Evolutionary conservation across 495 filamentous ascomycete genomes (phyloP), one percentile per base, ranked within the genome.

Genomic region (Aeminium ludgeri): DNA sequence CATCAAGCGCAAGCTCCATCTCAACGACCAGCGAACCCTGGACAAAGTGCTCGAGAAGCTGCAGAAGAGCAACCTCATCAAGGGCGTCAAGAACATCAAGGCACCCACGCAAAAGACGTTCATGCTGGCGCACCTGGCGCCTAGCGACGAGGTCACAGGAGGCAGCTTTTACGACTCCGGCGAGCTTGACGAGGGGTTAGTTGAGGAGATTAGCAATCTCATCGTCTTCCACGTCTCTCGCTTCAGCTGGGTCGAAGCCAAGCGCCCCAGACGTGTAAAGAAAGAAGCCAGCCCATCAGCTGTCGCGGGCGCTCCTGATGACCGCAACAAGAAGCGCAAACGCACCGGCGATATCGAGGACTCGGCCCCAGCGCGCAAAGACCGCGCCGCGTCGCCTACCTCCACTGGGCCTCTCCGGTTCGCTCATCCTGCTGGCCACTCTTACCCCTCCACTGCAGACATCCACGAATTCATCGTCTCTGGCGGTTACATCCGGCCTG

Each of bases 111-210:
- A 73, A 36, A 78, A 75, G 55, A 74, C 72, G 52, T 80, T 76
- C 62, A 76, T 80, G 65, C 59, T 78, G 35, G 60, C 63, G 37
- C 67, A 69, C 40, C 63, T 92, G 18, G 67, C 70, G 11, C 87
- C 91, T 1, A 79, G 76, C 29, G 86, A 93, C 28, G 79, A 89
- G 34, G 76, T 86, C 15, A 91, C 85, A 0, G 91, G 89, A 30
- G 89, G 91, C 4, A 77, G 82, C 13, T 97, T 86, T 82, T 95
- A 85, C 51, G 86, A 80, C 16, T 81, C 93, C 37, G 80, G 79
- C 6, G 79, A 80, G 30, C 69, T 95, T 2, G 89, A 97, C 55
- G 72, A 78, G 29, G 77, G 79, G 34, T 86, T 97, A 55, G 85
- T 96, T 52, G 71, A 77, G 17, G 68, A 63, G 25, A 64, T 91